Evolutionary conservation across 306 rosid genomes (phyloP), one percentile per base, ranked within the genome.

Genomic region (Dryas octopetala): DNA sequence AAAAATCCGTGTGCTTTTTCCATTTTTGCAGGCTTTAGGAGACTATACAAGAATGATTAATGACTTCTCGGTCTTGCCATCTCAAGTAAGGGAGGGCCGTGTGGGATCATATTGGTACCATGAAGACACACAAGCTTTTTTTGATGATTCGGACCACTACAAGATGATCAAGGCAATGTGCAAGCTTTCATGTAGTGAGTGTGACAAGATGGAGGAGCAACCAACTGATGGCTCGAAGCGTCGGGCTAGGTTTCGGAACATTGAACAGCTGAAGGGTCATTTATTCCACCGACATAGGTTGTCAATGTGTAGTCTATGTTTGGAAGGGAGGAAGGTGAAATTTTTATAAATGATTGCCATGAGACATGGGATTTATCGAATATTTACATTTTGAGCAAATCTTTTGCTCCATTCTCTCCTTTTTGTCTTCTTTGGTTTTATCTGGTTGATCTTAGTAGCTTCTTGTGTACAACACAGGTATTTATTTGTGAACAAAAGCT

Each of bases 401-500:
- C 8, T 76, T 14, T 66, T 11, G 19, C 50, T 43, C 28, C 23
- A 15, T n/a, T 32, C 13, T 50, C 45, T 68, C 7, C 49, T 54
- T 78, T 17, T 8, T 46, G 38, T 19, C 3, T 51, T 16, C 15
- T 40, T 14, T 0, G 55, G 41, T 26, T 14, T n/a, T 53, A 13
- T 62, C 9, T 28, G 12, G 10, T 3, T 47, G 4, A 12, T 47
- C 52, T 49, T 7, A 60, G 75, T 52, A 59, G 68, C 26, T 46
- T 63, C 13, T 17, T 73, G 49, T 63, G 76, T 70, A 50, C 57
- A 51, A 51, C 5, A 1, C 83, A 92, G 97, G 87, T 92, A 23
- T 95, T 95, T 80, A 89, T 95, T 79, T 95, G 96, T 85, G 99
- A 95, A 76, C 99, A 95, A 85, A 95, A 92, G 74, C 89, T 95